Evolutionary conservation across 1,284 basidiomycete species (phyloP), one percentile per base, ranked within the genome.

Genomic region (Apiotrichum domesticum): DNA sequence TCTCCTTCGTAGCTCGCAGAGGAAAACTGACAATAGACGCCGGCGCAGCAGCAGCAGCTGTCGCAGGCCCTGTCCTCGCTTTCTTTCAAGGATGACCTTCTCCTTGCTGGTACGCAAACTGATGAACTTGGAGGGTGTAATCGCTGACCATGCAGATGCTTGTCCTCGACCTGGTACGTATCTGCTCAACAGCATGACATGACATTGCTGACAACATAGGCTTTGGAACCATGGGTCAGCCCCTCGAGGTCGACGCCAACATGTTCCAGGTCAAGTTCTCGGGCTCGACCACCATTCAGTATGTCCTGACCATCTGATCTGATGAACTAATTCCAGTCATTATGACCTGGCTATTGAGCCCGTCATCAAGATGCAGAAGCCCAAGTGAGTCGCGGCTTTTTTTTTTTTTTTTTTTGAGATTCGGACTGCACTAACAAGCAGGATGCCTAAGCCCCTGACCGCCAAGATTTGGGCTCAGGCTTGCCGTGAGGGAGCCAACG

Each of bases 371-470:
- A 52, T 48, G 4, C 37, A 44, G 14, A 49, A 48, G 11, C 52
- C 48, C 45, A 73, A 71, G 69, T 69, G 47, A 58, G 63, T 59
- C 6, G 2, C 11, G 14, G 6, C 4, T 29, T n/a, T n/a, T 14
- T 8, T 9, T 35, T 47, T 42, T 11, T 39, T 21, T 21, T 21
- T 21, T 21, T 21, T 21, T 21, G 21, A 21, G 5, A 35, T 15
- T 32, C 7, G 10, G n/a, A 7, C 40, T 56, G 14, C 35, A 15
- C 58, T 59, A 35, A 63, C 43, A 13, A 15, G 3, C 56, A 74
- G 72, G 59, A 72, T 73, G 59, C 72, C 73, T 33, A 66, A 67
- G 50, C 56, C 59, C 6, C 69, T 75, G n/a, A 57, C 72, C 2
- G 66, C 67, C 55, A 66, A 63, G 39, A 58, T 73, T 45, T 74